Percentiles rank a stretch among this genome's conserved stretches.
phyloP scores from a whole-genome alignment of 495 filamentous ascomycete species.

The Venustampulla echinocandica region DNA sequence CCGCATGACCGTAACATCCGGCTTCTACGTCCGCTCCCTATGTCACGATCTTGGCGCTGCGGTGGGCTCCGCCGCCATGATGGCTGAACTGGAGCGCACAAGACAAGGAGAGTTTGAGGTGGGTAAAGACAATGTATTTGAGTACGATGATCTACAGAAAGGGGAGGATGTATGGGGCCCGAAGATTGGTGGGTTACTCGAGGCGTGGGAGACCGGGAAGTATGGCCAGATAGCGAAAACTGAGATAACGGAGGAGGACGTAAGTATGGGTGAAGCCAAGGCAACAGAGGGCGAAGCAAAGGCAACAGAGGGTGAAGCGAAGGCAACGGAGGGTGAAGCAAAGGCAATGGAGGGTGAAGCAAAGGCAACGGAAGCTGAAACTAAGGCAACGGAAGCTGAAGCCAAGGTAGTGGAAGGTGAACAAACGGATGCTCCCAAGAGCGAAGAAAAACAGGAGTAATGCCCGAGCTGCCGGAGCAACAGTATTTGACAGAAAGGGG shows the following conservation, averaged over 20 bases:
- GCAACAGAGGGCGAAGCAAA: background rate
- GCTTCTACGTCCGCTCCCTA: constrained; percentile 93
- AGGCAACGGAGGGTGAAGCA: background rate
- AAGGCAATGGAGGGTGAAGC: background rate
- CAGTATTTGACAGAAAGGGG: too few species aligned
- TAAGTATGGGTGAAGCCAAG: background rate
- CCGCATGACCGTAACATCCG: constrained; percentile 86
- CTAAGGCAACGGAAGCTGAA: background rate
- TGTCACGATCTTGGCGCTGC: constrained; percentile 86
- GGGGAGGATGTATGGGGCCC: constrained; percentile 80
- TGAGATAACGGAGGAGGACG: background rate
- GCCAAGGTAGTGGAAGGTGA: background rate
- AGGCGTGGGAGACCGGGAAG: constrained; percentile 45
- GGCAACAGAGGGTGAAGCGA: background rate
- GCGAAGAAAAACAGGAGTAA: too few species aligned
- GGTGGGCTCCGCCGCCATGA: constrained; percentile 70
- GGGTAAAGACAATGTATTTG: constrained; percentile 56
- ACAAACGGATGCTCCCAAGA: too few species aligned
- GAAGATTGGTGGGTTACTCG: constrained; percentile 56
- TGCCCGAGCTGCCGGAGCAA: too few species aligned
- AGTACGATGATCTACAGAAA: constrained; percentile 69
- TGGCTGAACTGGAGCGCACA: constrained; percentile 75
- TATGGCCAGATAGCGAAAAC: too few species aligned
- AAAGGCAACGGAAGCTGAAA: background rate
- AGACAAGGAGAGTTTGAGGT: constrained; percentile 74